Percentiles rank a stretch among this genome's conserved stretches.
These are phyloP conservation scores for Lepidium didymum DNA, from an alignment of 345 rosid species.

Conservation along the genomic window DNA sequence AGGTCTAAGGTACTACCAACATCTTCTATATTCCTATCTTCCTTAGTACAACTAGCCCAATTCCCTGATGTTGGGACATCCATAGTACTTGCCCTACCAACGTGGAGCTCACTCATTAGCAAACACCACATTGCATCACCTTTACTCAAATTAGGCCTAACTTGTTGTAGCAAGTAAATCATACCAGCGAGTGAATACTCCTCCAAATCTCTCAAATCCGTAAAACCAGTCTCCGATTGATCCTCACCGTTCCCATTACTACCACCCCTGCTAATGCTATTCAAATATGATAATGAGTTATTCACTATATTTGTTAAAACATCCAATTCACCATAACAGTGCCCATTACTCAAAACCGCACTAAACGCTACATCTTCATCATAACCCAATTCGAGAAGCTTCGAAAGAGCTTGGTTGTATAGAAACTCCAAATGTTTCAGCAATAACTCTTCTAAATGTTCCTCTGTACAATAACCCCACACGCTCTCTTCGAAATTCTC, in stretches of 20 bases:
- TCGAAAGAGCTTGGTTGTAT: conserved; percentile 58
- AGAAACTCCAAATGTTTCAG: conserved; percentile 53
- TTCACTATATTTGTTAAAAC: conserved; percentile 66
- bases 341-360: conserved; percentile 68
- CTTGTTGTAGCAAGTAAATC: conserved; percentile 82
- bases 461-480: conserved; percentile 82
- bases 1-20: conserved; percentile 23
- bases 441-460: conserved; percentile 67
- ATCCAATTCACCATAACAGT: conserved; percentile 81
- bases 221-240: conserved; percentile 42
- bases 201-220: conserved; percentile 67
- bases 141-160: conserved; percentile 71
- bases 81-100: conserved; percentile 59
- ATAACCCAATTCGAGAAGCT: conserved; percentile 62
- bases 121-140: conserved; percentile 98
- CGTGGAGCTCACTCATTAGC: conserved; percentile 84
- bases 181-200: conserved; percentile 72
- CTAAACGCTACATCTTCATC: conserved; percentile 64
- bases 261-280: conserved; percentile 14
- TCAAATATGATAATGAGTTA: conserved; percentile 65
- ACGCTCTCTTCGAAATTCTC: conserved; percentile 43
- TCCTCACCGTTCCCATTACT: conserved; percentile 26
- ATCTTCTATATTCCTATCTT: conserved; percentile 31
- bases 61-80: conserved; percentile 33
- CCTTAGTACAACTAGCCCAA: conserved; percentile 20